A percentile compares a stretch with the other conserved stretches of the same genome.
phyloP scores from a whole-genome alignment of 2,329 filamentous ascomycete species.

The Aureobasidium sp. region DNA sequence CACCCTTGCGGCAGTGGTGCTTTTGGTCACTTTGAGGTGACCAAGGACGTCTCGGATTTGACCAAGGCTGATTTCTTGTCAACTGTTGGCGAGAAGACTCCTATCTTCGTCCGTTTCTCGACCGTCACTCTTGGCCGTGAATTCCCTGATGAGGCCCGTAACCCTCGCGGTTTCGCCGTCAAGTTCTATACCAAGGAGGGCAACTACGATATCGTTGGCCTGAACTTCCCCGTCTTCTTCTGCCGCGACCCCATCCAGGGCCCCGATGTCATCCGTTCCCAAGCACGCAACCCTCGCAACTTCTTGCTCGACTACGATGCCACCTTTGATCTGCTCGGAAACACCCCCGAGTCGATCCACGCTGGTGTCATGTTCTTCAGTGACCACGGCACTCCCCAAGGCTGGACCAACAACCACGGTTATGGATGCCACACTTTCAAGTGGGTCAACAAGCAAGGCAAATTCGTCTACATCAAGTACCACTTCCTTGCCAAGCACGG shows the following conservation, averaged over 20 bases:
- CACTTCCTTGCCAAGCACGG: slow-evolving; percentile 41
- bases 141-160: slow-evolving; percentile 37
- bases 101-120: slow-evolving; percentile 37
- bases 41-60: slow-evolving; percentile 28
- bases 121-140: slow-evolving; percentile 37
- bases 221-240: slow-evolving; percentile 44
- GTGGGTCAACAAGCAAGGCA: slow-evolving; percentile 39
- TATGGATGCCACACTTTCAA: slow-evolving; percentile 42
- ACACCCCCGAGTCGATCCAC: slow-evolving; percentile 42
- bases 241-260: slow-evolving; percentile 40
- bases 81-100: slow-evolving; percentile 33
- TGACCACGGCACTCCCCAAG: slow-evolving; percentile 41
- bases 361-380: slow-evolving; percentile 43
- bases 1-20: slow-evolving; percentile 36
- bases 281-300: slow-evolving; percentile 39
- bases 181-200: slow-evolving; percentile 43
- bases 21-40: slow-evolving; percentile 40
- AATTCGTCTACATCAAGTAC: slow-evolving; percentile 45
- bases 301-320: slow-evolving; percentile 43
- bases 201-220: slow-evolving; percentile 41
- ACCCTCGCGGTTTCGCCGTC: slow-evolving; percentile 42
- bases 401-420: slow-evolving; percentile 35
- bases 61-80: slow-evolving; percentile 36
- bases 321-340: slow-evolving; percentile 41
- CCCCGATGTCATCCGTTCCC: slow-evolving; percentile 41